Conservation (phyloP, 441 rosid species). For the Adansonia rubrostipa region DNA sequence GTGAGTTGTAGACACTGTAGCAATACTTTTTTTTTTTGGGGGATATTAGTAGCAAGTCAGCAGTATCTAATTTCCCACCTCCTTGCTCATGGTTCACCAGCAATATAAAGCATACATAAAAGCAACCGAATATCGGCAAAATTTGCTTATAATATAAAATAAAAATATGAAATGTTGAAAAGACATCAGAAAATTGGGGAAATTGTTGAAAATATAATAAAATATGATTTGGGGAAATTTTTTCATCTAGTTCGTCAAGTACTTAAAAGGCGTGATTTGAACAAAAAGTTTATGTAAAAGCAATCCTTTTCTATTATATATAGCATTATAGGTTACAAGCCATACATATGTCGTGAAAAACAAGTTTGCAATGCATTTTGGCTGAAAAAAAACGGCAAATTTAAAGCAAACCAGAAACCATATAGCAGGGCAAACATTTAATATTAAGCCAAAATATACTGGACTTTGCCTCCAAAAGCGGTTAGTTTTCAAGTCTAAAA, state of each 20-base stretch:
- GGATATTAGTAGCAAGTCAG: neutral
- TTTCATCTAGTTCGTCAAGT: neutral
- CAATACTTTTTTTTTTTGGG: neutral
- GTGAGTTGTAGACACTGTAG: neutral
- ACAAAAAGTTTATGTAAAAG: neutral
- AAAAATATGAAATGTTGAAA: neutral
- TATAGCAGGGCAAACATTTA: neutral
- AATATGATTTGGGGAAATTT: neutral
- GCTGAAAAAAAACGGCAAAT: neutral
- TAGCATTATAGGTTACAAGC: neutral
- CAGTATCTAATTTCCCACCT: neutral
- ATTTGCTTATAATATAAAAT: neutral
- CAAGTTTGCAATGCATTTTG: neutral
- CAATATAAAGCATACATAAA: neutral
- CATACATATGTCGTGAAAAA: too few species aligned
- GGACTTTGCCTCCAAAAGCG: neutral
- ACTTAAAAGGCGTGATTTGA: neutral
- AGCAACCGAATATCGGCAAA: neutral
- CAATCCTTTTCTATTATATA: slow-evolving; percentile 10
- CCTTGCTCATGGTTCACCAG: slow-evolving; percentile 15
- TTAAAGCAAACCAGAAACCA: neutral
- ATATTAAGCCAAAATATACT: neutral
- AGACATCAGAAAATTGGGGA: neutral
- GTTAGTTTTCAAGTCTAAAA: neutral
- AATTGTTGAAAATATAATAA: slow-evolving; percentile 5